Evolutionary conservation across 2,329 filamentous ascomycete species (phyloP).

Genomic region (Claviceps sp.): DNA sequence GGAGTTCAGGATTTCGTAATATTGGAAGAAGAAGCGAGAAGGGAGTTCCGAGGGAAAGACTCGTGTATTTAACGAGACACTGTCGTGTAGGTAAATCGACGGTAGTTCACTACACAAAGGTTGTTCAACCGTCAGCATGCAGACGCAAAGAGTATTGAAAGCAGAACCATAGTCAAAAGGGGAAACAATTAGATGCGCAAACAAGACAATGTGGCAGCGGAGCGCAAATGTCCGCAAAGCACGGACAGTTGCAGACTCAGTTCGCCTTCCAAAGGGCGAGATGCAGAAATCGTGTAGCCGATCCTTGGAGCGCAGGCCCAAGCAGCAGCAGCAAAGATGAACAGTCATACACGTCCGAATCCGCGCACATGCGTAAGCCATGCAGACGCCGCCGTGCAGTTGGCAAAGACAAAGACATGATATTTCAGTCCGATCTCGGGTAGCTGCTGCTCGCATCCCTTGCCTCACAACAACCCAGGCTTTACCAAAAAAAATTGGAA

Average conservation of each 20-base stretch:
- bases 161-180: not conserved
- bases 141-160: not conserved
- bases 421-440: not conserved
- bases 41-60: not conserved
- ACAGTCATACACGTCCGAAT: not conserved
- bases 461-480: not conserved
- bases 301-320: not conserved
- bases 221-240: slow-evolving; percentile 10
- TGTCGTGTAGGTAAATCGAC: not conserved
- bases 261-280: slow-evolving; percentile 9
- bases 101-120: not conserved
- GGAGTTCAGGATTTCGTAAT: not conserved
- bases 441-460: not conserved
- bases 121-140: not conserved
- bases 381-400: not conserved
- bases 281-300: slow-evolving; percentile 4
- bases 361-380: not conserved
- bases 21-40: not conserved
- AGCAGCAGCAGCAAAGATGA: not conserved
- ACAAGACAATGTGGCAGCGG: slow-evolving; percentile 5
- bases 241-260: slow-evolving; percentile 15
- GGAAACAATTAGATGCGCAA: not conserved
- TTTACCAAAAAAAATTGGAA: not conserved
- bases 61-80: not conserved
- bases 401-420: not conserved